A percentile compares a stretch with the other conserved stretches of the same genome.
phyloP scores from a whole-genome alignment of 2,329 filamentous ascomycete species.

The Mycosphaerella sp. region DNA sequence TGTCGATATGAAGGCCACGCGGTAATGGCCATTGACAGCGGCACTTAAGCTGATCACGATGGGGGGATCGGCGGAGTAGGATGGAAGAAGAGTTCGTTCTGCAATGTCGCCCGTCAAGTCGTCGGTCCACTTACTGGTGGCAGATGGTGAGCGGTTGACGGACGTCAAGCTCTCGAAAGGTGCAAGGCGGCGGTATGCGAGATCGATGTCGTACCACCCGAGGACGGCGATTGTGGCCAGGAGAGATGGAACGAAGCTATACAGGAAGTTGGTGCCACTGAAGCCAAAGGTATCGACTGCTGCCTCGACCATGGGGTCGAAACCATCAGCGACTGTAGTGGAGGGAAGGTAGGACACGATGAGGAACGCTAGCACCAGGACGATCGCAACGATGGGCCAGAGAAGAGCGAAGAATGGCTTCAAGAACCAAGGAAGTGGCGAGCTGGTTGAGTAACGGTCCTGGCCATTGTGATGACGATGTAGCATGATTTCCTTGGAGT shows the following conservation, averaged over 20 bases:
- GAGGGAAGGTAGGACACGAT: conserved; percentile 69
- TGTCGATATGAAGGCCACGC: conserved; percentile 57
- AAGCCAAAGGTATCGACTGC: conserved; percentile 51
- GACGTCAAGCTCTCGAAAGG: conserved; percentile 59
- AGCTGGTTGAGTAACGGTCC: conserved; percentile 6
- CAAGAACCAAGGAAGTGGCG: conserved; percentile 64
- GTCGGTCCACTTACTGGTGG: conserved; percentile 10
- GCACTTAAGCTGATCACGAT: conserved; percentile 55
- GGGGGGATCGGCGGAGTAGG: conserved; percentile 64
- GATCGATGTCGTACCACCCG: conserved; percentile 60
- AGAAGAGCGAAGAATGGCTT: conserved; percentile 59
- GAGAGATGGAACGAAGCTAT: conserved; percentile 65
- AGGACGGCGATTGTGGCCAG: conserved; percentile 63
- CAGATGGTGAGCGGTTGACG: conserved; percentile 32
- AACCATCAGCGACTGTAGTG: conserved; percentile 60
- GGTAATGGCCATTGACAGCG: conserved; percentile 56
- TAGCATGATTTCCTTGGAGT: conserved; percentile 34
- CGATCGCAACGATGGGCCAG: conserved; percentile 55
- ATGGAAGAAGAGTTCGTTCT: conserved; percentile 58
- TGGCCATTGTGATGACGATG: conserved; percentile 4
- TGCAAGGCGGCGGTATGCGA: conserved; percentile 58
- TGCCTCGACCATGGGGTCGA: conserved; percentile 60
- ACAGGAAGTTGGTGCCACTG: conserved; percentile 82
- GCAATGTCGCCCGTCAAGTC: conserved; percentile 53
- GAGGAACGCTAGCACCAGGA: conserved; percentile 64